phyloP scores from a whole-genome alignment of 1,284 basidiomycete species.

The Xerocomus minutiporus region DNA sequence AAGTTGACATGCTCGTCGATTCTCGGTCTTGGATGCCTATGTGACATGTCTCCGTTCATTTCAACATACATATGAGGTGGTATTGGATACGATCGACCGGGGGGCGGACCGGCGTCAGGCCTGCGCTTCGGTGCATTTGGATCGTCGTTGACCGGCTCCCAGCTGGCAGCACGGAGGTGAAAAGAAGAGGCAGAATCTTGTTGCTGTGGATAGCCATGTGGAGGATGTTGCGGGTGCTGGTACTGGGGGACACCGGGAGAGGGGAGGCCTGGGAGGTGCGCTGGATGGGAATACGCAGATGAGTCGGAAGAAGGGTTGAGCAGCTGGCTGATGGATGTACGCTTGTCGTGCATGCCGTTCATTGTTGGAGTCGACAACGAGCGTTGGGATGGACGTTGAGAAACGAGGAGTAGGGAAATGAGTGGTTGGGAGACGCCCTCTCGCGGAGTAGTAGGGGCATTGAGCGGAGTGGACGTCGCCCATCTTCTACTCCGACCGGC shows the following conservation, averaged over 20 bases:
- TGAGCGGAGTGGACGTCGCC: conserved; percentile 24
- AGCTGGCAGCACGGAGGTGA: conserved; percentile 42
- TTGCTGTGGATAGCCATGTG: conserved; percentile 28
- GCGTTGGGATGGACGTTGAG: conserved; percentile 13
- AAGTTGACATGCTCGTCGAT: conserved; percentile 32
- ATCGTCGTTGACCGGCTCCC: conserved; percentile 37
- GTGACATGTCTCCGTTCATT: conserved; percentile 32
- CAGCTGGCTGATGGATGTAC: conserved; percentile 51
- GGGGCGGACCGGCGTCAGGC: conserved; percentile 29
- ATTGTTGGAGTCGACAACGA: conserved; percentile 30
- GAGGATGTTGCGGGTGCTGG: conserved; percentile 30
- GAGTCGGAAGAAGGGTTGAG: conserved; percentile 42
- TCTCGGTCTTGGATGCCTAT: conserved; percentile 25
- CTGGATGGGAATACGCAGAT: conserved; percentile 30
- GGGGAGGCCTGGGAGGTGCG: conserved; percentile 28
- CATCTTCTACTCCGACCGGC: conserved; percentile 31
- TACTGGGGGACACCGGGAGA: conserved; percentile 28
- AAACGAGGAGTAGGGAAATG: conserved; percentile 28
- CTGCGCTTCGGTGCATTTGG: conserved; percentile 34
- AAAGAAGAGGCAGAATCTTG: conserved; percentile 33
- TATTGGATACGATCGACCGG: conserved; percentile 35
- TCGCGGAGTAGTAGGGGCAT: conserved; percentile 28
- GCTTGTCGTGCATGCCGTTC: conserved; percentile 49
- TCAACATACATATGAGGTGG: conserved; percentile 33
- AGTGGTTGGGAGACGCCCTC: conserved; percentile 26